These are phyloP conservation scores for Batkoa obscura DNA, from an alignment of 371 early-diverging fungal genomes.

Conservation along the genomic window DNA sequence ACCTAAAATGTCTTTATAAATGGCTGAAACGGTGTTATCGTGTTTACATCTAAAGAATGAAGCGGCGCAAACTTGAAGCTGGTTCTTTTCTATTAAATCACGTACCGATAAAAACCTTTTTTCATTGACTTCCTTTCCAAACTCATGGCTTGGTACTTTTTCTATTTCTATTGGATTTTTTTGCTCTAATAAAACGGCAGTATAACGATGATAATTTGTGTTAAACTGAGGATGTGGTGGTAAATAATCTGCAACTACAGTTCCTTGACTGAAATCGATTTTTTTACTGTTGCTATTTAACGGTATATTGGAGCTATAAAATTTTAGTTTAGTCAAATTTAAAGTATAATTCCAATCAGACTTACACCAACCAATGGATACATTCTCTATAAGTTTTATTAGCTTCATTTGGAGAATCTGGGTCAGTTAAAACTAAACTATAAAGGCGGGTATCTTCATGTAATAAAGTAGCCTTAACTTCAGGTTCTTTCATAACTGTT, in stretches of 20 bases:
- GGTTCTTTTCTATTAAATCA: not conserved
- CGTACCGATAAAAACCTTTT: no score
- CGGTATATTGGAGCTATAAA: conserved; percentile 24
- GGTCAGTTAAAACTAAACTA: conserved; percentile 53
- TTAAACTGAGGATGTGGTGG: conserved; percentile 72
- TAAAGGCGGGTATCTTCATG: conserved; percentile 44
- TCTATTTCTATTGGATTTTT: conserved; percentile 14
- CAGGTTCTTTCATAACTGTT: conserved; percentile 32
- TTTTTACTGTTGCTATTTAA: no score
- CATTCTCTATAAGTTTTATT: conserved; percentile 37
- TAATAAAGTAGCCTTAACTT: conserved; percentile 34
- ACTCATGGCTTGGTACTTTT: no score
- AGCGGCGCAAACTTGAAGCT: not conserved
- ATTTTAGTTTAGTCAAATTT: not conserved
- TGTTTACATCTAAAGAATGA: not conserved
- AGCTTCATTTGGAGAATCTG: conserved; percentile 38
- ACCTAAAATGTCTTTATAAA: not conserved
- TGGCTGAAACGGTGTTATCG: not conserved
- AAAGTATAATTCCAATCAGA: not conserved
- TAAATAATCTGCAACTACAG: conserved; percentile 39
- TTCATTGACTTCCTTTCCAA: no score
- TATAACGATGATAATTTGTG: conserved; percentile 59
- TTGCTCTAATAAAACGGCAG: conserved; percentile 46
- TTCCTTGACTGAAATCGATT: conserved; percentile 18
- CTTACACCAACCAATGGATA: conserved; percentile 44